These are phyloP conservation scores for Cercospora beticola DNA, from an alignment of 2,329 filamentous ascomycete genomes.

Conservation along the genomic window DNA sequence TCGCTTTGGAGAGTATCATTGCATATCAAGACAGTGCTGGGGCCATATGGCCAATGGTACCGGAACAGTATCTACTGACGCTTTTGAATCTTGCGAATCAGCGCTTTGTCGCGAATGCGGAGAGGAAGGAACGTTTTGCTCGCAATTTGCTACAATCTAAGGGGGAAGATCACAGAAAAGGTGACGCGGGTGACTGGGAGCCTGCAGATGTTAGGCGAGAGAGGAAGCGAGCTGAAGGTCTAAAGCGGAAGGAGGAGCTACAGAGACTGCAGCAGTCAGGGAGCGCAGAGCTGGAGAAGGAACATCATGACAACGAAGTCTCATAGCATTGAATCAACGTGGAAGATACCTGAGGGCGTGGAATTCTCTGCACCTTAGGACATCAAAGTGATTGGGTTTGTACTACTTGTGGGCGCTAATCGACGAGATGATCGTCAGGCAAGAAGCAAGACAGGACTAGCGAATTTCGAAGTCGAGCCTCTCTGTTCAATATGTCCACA, in stretches of 20 bases:
- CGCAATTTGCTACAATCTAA: conserved; percentile 46
- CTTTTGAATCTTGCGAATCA: conserved; percentile 72
- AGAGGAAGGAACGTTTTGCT: conserved; percentile 66
- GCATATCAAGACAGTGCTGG: conserved; percentile 52
- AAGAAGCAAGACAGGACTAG: neutral
- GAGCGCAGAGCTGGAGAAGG: neutral
- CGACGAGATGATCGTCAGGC: neutral
- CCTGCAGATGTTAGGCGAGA: conserved; percentile 40
- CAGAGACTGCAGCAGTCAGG: neutral
- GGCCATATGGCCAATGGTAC: conserved; percentile 57
- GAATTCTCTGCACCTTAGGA: neutral
- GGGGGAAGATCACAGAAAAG: conserved; percentile 27
- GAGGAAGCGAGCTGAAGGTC: conserved; percentile 45
- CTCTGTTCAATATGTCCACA: neutral
- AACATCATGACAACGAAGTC: neutral
- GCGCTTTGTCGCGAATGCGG: conserved; percentile 67
- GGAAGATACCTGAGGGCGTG: neutral
- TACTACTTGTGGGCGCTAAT: neutral
- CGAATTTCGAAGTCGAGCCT: neutral
- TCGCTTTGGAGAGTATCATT: conserved; percentile 78
- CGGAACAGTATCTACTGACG: conserved; percentile 64
- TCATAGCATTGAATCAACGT: neutral
- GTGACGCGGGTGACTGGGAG: conserved; percentile 42
- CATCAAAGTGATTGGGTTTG: neutral
- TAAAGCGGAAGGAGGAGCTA: conserved; percentile 44